Evolutionary conservation across 2,329 filamentous ascomycete genomes (phyloP).

Genomic region (Fusarium nisikadoi): DNA sequence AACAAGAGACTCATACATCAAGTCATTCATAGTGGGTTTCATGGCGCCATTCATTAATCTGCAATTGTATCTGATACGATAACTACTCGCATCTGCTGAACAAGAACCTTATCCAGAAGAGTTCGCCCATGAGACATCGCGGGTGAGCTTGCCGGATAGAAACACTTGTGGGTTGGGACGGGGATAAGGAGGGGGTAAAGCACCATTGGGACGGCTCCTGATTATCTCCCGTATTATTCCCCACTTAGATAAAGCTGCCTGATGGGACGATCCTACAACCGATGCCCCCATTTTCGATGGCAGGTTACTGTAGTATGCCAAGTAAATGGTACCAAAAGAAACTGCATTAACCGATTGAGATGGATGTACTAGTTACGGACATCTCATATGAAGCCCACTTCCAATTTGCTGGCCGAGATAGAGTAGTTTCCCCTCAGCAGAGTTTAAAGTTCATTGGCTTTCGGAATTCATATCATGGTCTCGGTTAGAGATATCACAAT

Average conservation of each 20-base stretch:
- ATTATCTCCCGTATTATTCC: not conserved
- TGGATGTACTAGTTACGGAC: not conserved
- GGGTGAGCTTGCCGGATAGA: not conserved
- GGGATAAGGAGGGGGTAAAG: not conserved
- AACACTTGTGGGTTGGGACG: not conserved
- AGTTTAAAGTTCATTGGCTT: not conserved
- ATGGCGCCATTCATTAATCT: fast-evolving
- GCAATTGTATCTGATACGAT: not conserved
- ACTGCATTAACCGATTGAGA: not conserved
- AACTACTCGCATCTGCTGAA: too few species aligned
- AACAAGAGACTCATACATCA: not conserved
- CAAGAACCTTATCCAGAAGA: not conserved
- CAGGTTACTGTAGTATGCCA: not conserved
- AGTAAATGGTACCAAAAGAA: not conserved
- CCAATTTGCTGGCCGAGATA: not conserved
- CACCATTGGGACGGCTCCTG: not conserved
- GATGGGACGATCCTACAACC: not conserved
- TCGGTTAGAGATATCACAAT: not conserved
- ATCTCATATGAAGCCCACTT: not conserved
- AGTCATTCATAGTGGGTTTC: too few species aligned
- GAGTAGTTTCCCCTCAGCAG: not conserved
- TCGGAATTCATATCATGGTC: fast-evolving
- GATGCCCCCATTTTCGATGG: not conserved
- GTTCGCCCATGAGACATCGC: not conserved
- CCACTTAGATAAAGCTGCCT: not conserved